Conservation (phyloP, 2,329 filamentous ascomycete genomes). For the Claviceps sp. region DNA sequence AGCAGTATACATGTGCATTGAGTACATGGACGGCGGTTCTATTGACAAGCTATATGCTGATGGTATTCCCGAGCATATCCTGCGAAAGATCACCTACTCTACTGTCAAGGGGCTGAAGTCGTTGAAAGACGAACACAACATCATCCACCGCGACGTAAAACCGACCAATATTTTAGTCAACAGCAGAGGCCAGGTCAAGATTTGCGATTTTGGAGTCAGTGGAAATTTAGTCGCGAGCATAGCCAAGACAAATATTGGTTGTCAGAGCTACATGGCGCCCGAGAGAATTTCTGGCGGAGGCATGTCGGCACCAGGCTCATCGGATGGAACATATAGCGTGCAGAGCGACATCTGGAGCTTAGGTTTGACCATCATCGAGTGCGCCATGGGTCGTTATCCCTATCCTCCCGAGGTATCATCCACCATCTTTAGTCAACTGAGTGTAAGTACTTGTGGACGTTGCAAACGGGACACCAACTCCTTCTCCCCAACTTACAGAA, state of each 20-base stretch:
- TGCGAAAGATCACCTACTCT: constrained; percentile 80
- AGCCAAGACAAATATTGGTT: constrained; percentile 96
- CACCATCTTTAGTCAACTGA: constrained; percentile 95
- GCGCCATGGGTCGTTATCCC: constrained; percentile 84
- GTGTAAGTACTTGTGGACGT: constrained; percentile 44
- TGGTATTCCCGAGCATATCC: constrained; percentile 76
- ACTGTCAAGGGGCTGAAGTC: constrained; percentile 86
- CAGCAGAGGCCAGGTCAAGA: constrained; percentile 82
- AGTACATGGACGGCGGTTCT: constrained; percentile 97
- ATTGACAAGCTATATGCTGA: constrained; percentile 91
- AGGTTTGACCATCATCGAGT: constrained; percentile 89
- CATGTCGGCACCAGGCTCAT: constrained; percentile 53
- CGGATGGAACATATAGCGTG: constrained; percentile 84
- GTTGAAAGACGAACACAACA: constrained; percentile 95
- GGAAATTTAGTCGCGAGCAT: constrained; percentile 96
- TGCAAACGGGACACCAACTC: no score
- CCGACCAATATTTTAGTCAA: constrained; percentile 97
- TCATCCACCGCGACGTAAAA: constrained; percentile 97
- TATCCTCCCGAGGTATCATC: constrained; percentile 96
- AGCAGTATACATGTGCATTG: constrained; percentile 97
- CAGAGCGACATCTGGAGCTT: constrained; percentile 98
- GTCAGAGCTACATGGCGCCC: constrained; percentile 98
- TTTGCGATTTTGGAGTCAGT: constrained; percentile 95
- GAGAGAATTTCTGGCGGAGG: constrained; percentile 86
- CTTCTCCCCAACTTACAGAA: neutral